phyloP scores from a whole-genome alignment of 768 basidiomycete species.

The Solioccasus polychromus region DNA sequence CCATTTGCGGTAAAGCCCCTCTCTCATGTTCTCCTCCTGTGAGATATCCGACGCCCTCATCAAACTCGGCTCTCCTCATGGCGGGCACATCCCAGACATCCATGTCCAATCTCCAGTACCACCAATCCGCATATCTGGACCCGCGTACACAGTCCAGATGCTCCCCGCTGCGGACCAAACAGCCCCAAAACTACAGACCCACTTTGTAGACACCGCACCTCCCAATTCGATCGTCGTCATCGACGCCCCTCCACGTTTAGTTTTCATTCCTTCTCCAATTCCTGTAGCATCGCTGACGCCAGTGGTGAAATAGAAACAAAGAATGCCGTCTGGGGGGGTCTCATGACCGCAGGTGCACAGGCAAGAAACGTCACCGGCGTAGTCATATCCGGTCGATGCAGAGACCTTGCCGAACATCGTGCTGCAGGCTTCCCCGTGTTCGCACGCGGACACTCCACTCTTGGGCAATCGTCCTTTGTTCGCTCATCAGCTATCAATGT shows the following conservation, averaged over 20 bases:
- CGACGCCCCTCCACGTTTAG: constrained; percentile 65
- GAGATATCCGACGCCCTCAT: constrained; percentile 89
- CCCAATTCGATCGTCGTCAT: constrained; percentile 69
- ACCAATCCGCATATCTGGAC: constrained; percentile 56
- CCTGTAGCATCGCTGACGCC: constrained; percentile 3
- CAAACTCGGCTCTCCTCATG: constrained; percentile 68
- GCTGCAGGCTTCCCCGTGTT: constrained; percentile 74
- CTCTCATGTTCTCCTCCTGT: constrained; percentile 58
- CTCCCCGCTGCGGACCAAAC: constrained; percentile 54
- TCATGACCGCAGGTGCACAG: constrained; percentile 85
- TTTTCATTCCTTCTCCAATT: constrained; percentile 9
- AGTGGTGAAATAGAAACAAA: constrained; percentile 49
- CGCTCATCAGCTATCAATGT: constrained; percentile 75
- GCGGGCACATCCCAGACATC: constrained; percentile 82
- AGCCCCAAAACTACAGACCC: constrained; percentile 62
- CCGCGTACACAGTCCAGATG: constrained; percentile 88
- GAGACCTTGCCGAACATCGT: constrained; percentile 80
- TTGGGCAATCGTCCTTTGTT: constrained; percentile 84
- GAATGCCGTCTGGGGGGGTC: constrained; percentile 89
- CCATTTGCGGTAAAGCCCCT: constrained; percentile 8
- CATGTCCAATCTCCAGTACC: constrained; percentile 40
- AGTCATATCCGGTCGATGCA: constrained; percentile 79
- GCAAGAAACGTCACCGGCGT: constrained; percentile 69
- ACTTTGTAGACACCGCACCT: constrained; percentile 81
- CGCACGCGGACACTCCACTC: constrained; percentile 75